Base-by-base conservation (phyloP, 208 protist genomes). In the Porcisia deanei region DNA sequence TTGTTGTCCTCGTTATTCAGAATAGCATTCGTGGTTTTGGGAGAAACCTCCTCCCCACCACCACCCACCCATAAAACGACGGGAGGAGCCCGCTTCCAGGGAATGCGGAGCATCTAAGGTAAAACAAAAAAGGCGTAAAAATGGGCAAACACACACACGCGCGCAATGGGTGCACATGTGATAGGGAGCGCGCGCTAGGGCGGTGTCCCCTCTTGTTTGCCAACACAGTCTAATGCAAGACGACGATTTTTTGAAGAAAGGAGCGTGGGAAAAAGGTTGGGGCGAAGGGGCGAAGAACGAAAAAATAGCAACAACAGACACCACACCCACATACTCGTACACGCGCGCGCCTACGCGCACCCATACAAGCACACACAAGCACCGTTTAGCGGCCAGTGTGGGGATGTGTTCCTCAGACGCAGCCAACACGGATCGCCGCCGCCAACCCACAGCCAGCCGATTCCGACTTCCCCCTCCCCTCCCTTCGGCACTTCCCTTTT, bases 51-150 rank as follows among this genome's bases (percentile, higher is more conserved):
- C 30, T 0, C 30, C 30, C 47, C 61, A n/a, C n/a, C n/a, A n/a
- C n/a, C n/a, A n/a, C n/a, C n/a, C n/a, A n/a, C 55, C 77, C 60
- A 37, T 41, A 30, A 70, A 45, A 72, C 25, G 45, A 30, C 37
- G 75, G 43, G 49, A 8, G 43, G 22, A 67, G 14, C 41, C 20
- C 8, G 8, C 41, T n/a, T 67, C 63, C 22, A 52, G 18, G 9
- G 37, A 16, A 1, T 47, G 41, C 63, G 34, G 63, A 67, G 63
- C 58, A 63, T 63, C 58, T 63, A 63, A 16, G 30, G 2, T 16
- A 76, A 71, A 61, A 71, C 63, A 70, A 73, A 74, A 45, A 47
- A 25, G 37, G 14, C 12, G 73, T 66, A 30, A 71, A 14, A 37
- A 34, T 47, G 58, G 34, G 37, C 60, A 43, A 12, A 65, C 60